These are phyloP conservation scores for Dictyostelium brefeldianum DNA, from an alignment of 78 protist species.

Conservation along the genomic window DNA sequence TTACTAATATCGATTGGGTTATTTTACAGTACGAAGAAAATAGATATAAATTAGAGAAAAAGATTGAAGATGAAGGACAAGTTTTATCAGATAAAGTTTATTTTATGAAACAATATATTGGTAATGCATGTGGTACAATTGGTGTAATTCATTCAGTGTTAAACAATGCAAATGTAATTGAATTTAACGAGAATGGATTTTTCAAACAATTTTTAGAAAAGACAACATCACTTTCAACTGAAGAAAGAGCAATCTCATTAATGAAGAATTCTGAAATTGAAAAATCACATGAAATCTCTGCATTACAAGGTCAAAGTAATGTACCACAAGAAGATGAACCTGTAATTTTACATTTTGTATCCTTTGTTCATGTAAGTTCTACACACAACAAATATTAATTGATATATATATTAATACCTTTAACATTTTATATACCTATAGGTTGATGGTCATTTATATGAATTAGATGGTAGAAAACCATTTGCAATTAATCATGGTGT, in stretches of 20 bases:
- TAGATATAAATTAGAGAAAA: slow-evolving; percentile 31
- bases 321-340: slow-evolving; percentile 89
- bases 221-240: slow-evolving; percentile 55
- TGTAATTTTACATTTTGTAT: slow-evolving; percentile 92
- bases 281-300: slow-evolving; percentile 72
- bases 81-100: slow-evolving; percentile 52
- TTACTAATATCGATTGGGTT: too few relatives aligned
- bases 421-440: too few relatives aligned
- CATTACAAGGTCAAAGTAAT: slow-evolving; percentile 82
- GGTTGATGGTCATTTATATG: slow-evolving; percentile 87
- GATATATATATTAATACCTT: too few relatives aligned
- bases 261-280: slow-evolving; percentile 53
- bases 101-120: slow-evolving; percentile 91
- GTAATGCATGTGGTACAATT: slow-evolving; percentile 98
- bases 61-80: slow-evolving; percentile 42
- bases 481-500: slow-evolving; percentile 89
- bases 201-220: slow-evolving; percentile 63
- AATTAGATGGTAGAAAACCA: slow-evolving; percentile 91
- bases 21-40: slow-evolving; percentile 52
- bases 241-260: slow-evolving; percentile 84
- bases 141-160: slow-evolving; percentile 91
- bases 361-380: slow-evolving; percentile 84
- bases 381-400: too few relatives aligned
- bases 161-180: slow-evolving; percentile 82
- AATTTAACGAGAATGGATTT: slow-evolving; percentile 71